phyloP scores from a whole-genome alignment of 1,284 basidiomycete genomes.

The Flammula alnicola region DNA sequence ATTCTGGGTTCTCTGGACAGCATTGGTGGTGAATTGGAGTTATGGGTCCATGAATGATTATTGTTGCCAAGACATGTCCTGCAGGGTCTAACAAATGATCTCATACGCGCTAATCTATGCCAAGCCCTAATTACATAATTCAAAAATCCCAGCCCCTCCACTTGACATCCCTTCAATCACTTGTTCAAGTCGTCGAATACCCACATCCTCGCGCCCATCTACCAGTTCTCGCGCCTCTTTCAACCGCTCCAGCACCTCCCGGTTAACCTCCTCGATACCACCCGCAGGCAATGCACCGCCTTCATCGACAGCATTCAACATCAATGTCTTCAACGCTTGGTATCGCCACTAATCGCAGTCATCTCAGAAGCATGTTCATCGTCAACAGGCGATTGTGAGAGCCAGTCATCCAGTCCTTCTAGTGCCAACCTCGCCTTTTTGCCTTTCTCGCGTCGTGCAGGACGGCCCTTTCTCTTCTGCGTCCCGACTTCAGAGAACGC shows the following conservation, averaged over 20 bases:
- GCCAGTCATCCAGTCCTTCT: conserved; percentile 53
- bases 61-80: conserved; percentile 1
- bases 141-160: conserved; percentile 34
- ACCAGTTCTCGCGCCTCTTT: conserved; percentile 51
- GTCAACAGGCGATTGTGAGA: conserved; percentile 42
- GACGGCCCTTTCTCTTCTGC: conserved; percentile 67
- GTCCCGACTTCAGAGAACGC: conserved; percentile 18
- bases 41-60: conserved; percentile 7
- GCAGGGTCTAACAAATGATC: no score
- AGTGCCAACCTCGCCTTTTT: conserved; percentile 58
- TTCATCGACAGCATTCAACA: conserved; percentile 42
- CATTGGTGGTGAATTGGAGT: no score
- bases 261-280: conserved; percentile 41
- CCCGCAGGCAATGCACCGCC: no score
- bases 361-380: conserved; percentile 30
- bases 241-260: conserved; percentile 54
- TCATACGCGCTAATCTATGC: no score
- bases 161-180: no score
- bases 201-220: conserved; percentile 47
- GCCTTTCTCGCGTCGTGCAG: conserved; percentile 62
- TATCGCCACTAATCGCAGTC: conserved; percentile 23
- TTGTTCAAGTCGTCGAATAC: conserved; percentile 54
- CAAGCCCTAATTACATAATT: conserved; percentile 32
- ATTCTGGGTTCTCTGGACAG: no score
- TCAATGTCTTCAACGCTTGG: conserved; percentile 31